Conservation (phyloP, 2,329 filamentous ascomycete species). For the Orbilia quercus region DNA sequence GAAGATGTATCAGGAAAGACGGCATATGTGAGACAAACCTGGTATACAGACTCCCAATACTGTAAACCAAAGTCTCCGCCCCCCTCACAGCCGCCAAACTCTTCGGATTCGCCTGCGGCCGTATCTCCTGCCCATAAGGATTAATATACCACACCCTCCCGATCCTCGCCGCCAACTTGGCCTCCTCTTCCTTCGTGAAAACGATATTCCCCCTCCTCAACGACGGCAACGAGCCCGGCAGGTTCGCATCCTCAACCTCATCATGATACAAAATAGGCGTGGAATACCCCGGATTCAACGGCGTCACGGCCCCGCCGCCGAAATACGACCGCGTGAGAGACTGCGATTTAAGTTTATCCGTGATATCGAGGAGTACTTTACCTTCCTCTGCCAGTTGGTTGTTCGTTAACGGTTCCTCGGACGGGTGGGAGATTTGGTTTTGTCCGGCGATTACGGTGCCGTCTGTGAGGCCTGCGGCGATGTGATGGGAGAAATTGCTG, state of each 20-base stretch:
- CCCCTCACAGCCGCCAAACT: conserved; percentile 75
- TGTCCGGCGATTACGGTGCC: conserved; percentile 86
- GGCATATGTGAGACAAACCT: conserved; percentile 62
- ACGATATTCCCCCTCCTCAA: conserved; percentile 82
- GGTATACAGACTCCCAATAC: conserved; percentile 93
- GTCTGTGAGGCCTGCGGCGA: conserved; percentile 81
- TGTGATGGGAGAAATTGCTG: conserved; percentile 95
- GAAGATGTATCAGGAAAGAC: background rate
- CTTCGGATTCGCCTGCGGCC: conserved; percentile 82
- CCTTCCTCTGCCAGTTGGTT: conserved; percentile 31
- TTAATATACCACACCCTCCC: conserved; percentile 96
- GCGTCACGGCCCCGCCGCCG: conserved; percentile 54
- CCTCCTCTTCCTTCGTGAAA: conserved; percentile 80
- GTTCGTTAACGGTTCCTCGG: conserved; percentile 70
- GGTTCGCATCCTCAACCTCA: conserved; percentile 79
- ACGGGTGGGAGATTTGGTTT: conserved; percentile 90
- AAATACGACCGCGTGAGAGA: background rate
- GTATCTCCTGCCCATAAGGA: conserved; percentile 96
- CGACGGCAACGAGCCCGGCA: conserved; percentile 82
- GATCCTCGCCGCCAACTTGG: conserved; percentile 81
- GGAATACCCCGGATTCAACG: conserved; percentile 54
- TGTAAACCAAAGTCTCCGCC: conserved; percentile 81
- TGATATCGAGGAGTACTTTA: conserved; percentile 62
- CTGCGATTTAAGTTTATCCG: conserved; percentile 29
- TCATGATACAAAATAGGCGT: conserved; percentile 65